These are phyloP conservation scores for Saksenaea oblongispora DNA, from an alignment of 371 early-diverging fungal species.

Conservation along the genomic window DNA sequence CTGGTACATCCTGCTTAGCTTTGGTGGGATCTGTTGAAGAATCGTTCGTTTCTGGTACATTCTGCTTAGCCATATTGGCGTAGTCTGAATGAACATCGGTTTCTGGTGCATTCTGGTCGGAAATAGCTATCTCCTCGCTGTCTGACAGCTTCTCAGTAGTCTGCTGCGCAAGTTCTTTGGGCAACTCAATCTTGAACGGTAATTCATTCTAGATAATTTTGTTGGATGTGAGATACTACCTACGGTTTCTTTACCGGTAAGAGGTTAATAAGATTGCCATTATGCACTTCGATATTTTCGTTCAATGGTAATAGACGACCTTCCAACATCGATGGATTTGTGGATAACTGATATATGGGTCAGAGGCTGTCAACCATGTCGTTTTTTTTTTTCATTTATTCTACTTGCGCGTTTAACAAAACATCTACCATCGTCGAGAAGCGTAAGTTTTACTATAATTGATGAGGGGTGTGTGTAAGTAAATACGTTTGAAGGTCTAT, in stretches of 20 bases:
- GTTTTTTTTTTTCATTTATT: no score
- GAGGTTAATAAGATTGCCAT: slow-evolving; percentile 4
- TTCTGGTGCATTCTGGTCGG: neutral
- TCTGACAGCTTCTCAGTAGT: neutral
- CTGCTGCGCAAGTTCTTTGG: neutral
- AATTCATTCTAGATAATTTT: neutral
- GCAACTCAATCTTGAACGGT: neutral
- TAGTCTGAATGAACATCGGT: no score
- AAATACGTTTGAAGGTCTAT: neutral
- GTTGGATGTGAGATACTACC: no score
- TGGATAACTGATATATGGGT: neutral
- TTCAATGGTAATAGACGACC: slow-evolving; percentile 1
- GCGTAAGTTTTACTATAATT: slow-evolving; percentile 8
- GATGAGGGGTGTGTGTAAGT: neutral
- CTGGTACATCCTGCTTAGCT: no score
- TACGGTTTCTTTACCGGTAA: slow-evolving; percentile 5
- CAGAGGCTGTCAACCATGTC: no score
- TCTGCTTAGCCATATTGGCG: no score
- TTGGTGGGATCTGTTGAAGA: no score
- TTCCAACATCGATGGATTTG: slow-evolving; percentile 2
- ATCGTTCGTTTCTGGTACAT: no score
- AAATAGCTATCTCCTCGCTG: neutral
- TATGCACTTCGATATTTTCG: slow-evolving; percentile 7
- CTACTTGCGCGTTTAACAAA: slow-evolving; percentile 12
- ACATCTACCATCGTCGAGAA: slow-evolving; percentile 14